A percentile compares a stretch with the other conserved stretches of the same genome.
These are phyloP conservation scores for Fusarium veterinarium DNA, from an alignment of 2,329 filamentous ascomycete species.

Conservation along the genomic window DNA sequence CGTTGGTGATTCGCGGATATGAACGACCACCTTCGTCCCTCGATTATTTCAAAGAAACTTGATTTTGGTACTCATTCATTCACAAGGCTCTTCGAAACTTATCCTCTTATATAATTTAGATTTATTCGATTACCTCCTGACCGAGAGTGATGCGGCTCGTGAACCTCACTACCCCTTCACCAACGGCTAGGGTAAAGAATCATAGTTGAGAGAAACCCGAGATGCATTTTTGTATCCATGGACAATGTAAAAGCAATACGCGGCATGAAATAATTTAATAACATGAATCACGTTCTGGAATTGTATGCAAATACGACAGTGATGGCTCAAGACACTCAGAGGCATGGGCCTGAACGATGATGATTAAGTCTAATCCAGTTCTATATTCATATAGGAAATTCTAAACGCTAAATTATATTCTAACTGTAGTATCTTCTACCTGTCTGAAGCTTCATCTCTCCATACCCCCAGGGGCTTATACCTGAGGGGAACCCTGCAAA, in stretches of 20 bases:
- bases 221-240: not conserved
- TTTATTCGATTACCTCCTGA: not conserved
- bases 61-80: not conserved
- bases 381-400: slow-evolving; percentile 4
- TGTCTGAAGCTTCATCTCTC: not conserved
- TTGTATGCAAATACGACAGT: not conserved
- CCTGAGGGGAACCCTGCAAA: slow-evolving; percentile 7
- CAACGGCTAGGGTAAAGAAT: not conserved
- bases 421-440: not conserved
- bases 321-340: not conserved
- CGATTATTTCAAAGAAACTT: not conserved
- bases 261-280: not conserved
- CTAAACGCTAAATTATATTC: not conserved
- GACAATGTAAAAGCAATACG: not conserved
- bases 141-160: not conserved
- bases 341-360: not conserved
- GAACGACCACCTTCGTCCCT: not conserved
- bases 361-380: not conserved
- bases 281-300: not conserved
- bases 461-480: not conserved
- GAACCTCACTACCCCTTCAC: not conserved
- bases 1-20: slow-evolving; percentile 17
- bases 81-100: not conserved
- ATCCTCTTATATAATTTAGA: not conserved
- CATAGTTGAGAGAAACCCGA: not conserved